Conservation (phyloP, 2,329 filamentous ascomycete species). For the Ceratocystis papillata region DNA sequence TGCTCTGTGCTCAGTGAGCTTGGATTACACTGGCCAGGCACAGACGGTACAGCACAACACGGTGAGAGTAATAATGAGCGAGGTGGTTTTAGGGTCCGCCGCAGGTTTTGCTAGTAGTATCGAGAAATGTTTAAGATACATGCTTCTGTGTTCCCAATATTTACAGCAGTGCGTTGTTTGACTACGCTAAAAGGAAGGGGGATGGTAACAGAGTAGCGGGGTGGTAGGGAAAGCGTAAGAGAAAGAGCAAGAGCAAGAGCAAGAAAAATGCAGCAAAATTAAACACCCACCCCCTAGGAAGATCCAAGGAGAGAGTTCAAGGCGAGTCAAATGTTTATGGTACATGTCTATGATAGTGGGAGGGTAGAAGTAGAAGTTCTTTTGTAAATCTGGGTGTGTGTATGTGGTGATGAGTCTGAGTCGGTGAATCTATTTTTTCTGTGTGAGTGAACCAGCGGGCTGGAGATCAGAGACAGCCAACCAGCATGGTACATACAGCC, state of each 20-base stretch:
- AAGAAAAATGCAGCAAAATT: background rate
- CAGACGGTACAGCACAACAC: too few species aligned
- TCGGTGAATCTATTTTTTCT: background rate
- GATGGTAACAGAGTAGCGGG: background rate
- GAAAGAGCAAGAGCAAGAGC: too few species aligned
- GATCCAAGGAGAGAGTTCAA: background rate
- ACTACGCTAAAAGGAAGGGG: constrained; percentile 3
- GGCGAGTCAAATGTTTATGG: constrained; percentile 8
- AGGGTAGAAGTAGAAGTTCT: background rate
- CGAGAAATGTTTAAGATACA: constrained; percentile 22
- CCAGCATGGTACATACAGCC: background rate
- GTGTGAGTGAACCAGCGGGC: background rate
- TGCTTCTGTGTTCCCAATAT: constrained; percentile 23
- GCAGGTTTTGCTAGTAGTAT: background rate
- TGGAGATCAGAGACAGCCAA: background rate
- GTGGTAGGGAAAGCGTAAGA: background rate
- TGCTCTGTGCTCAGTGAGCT: background rate
- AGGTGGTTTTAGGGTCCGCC: background rate
- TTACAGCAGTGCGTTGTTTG: constrained; percentile 19
- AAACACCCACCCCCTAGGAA: background rate
- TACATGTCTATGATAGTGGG: background rate
- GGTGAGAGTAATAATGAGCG: background rate
- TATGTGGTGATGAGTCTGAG: too few species aligned
- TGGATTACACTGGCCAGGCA: background rate
- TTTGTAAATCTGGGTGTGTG: background rate